Evolutionary conservation across 2,329 filamentous ascomycete species (phyloP).

Genomic region (Trichoderma aggressivum): DNA sequence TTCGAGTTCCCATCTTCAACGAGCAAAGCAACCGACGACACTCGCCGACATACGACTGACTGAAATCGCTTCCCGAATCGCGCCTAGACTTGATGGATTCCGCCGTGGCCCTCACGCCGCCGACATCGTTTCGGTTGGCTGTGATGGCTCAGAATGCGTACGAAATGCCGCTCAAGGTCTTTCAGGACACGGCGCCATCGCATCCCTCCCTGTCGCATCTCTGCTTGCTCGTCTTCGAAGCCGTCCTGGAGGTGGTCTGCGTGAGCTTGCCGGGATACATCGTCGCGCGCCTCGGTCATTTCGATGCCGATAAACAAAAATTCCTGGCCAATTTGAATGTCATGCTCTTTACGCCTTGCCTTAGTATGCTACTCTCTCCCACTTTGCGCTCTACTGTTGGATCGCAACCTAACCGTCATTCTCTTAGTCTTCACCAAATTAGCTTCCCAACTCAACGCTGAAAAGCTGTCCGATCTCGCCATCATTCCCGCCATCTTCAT

Average conservation of each 20-base stretch:
- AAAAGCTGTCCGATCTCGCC: slow-evolving; percentile 83
- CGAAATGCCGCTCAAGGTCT: slow-evolving; percentile 41
- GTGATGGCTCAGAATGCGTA: slow-evolving; percentile 38
- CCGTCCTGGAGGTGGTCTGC: slow-evolving; percentile 91
- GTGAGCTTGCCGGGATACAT: slow-evolving; percentile 94
- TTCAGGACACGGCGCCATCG: slow-evolving; percentile 44
- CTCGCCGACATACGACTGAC: neutral
- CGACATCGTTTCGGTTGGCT: slow-evolving; percentile 45
- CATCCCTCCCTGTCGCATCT: slow-evolving; percentile 69
- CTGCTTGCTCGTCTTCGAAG: slow-evolving; percentile 84
- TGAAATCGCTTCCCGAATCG: neutral
- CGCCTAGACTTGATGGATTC: slow-evolving; percentile 34
- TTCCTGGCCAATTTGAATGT: slow-evolving; percentile 96
- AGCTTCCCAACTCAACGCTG: slow-evolving; percentile 86
- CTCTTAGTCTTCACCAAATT: slow-evolving; percentile 87
- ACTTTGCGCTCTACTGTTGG: neutral
- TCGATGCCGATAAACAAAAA: slow-evolving; percentile 94
- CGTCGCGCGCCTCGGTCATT: slow-evolving; percentile 83
- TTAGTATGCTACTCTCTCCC: slow-evolving; percentile 61
- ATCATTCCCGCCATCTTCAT: slow-evolving; percentile 95
- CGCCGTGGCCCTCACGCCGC: slow-evolving; percentile 38
- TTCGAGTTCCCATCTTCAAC: neutral
- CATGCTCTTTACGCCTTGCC: slow-evolving; percentile 91
- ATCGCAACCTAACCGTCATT: neutral
- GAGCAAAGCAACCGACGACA: neutral